Conservation (phyloP, 2,329 filamentous ascomycete species). For the Aspergillus spinulosporus region DNA sequence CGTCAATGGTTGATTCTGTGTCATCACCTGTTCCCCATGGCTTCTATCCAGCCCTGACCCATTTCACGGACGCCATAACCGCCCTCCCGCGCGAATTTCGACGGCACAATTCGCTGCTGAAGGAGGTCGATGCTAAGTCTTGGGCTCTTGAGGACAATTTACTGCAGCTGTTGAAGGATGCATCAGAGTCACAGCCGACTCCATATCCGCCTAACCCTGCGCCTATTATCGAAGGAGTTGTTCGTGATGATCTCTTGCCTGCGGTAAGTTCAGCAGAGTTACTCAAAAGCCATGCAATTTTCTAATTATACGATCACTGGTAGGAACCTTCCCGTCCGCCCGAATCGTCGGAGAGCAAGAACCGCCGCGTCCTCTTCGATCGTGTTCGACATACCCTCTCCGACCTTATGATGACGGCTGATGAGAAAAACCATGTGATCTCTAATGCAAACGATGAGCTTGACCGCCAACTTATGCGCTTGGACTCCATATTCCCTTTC, state of each 20-base stretch:
- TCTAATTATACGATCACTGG: constrained; percentile 4
- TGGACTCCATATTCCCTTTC: constrained; percentile 84
- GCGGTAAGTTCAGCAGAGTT: constrained; percentile 25
- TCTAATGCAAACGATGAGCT: constrained; percentile 89
- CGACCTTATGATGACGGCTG: constrained; percentile 83
- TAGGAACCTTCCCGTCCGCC: constrained; percentile 31
- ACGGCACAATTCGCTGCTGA: constrained; percentile 90
- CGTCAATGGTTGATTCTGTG: constrained; percentile 29
- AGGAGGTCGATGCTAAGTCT: constrained; percentile 97
- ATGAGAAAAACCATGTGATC: constrained; percentile 97
- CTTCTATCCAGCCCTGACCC: constrained; percentile 67
- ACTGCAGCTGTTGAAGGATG: constrained; percentile 64
- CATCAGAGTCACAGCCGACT: constrained; percentile 37
- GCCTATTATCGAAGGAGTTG: constrained; percentile 36
- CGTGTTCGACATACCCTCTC: constrained; percentile 75
- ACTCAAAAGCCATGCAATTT: background rate
- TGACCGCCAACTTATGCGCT: constrained; percentile 76
- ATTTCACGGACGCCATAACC: constrained; percentile 88
- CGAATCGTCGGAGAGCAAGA: constrained; percentile 39
- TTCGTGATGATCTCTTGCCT: constrained; percentile 36
- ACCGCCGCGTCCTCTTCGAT: constrained; percentile 69
- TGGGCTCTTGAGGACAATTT: constrained; percentile 83
- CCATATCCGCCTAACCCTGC: constrained; percentile 37
- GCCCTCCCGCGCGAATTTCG: constrained; percentile 93
- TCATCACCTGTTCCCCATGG: constrained; percentile 41